A percentile compares a stretch with the other conserved stretches of the same genome.
Conservation (phyloP, 202 grass and related monocot genomes). For the Digitaria exilis region DNA sequence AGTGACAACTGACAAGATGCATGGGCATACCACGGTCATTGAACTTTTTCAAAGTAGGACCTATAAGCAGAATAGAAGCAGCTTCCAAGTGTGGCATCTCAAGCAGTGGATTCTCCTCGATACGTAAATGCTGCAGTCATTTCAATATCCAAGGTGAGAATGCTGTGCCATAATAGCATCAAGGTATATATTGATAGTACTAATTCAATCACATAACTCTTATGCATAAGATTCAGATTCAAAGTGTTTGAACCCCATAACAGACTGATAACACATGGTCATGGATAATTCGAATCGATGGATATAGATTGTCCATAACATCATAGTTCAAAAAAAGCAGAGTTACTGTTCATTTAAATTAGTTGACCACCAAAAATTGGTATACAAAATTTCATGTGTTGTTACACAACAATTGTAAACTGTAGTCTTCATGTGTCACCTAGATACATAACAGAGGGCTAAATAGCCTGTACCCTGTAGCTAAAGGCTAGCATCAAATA, state of each 20-base stretch:
- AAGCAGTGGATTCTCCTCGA: conserved; percentile 92
- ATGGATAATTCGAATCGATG: conserved; percentile 23
- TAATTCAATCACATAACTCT: not conserved
- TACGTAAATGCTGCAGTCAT: conserved; percentile 75
- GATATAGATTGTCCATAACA: conserved; percentile 17
- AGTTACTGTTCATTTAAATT: not conserved
- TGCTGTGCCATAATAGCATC: conserved; percentile 1
- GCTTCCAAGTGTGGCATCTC: conserved; percentile 88
- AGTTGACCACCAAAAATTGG: not conserved
- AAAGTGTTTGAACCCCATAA: conserved; percentile 1
- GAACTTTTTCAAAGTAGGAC: conserved; percentile 90
- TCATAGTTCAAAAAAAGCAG: not conserved
- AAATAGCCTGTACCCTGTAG: not conserved
- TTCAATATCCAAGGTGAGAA: conserved; percentile 43
- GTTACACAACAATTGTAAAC: conserved; percentile 8
- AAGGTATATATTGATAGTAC: not conserved
- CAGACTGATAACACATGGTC: conserved; percentile 5
- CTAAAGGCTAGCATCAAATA: conserved; percentile 17
- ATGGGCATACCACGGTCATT: conserved; percentile 72
- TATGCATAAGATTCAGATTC: conserved; percentile 30
- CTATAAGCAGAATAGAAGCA: conserved; percentile 80
- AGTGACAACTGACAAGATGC: conserved; percentile 5
- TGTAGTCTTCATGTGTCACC: conserved; percentile 10
- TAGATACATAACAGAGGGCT: conserved; percentile 9
- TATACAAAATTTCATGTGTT: not conserved